Base-by-base conservation (phyloP, 805 yeast genomes). In the Saccharomycopsis sp. region DNA sequence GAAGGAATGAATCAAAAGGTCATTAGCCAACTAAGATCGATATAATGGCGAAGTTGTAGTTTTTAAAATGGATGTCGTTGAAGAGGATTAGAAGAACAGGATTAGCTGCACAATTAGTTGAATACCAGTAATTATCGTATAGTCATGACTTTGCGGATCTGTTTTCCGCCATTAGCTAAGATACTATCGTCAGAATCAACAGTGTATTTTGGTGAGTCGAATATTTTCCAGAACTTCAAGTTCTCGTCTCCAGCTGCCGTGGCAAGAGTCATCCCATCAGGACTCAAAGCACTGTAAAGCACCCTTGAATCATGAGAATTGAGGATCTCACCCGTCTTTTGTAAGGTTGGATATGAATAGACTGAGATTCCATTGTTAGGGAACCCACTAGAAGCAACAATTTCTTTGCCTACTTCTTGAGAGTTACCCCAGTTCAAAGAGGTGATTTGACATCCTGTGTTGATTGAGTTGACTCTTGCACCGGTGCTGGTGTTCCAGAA, bases 171-270 rank as follows among this genome's bases (percentile, higher is more conserved):
- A 41, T 73, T 68, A 19, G 70, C 67, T 38, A 73, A 64, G 2
- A 71, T 59, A 47, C 74, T 69, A 62, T 72, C 66, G 12, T 55
- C 56, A 3, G 47, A 54, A 44, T 64, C 62, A 23, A 64, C 65
- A 14, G 69, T 52, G 67, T 71, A 67, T 64, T 75, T 71, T 64
- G 72, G 69, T 63, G 71, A 56, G 66, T 93, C 97, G 71, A 91
- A 93, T 22, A 94, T 78, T 64, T 89, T 86, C 92, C 96, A 94
- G 73, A 94, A 94, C 73, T 94, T 93, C 68, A 94, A 78, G 72
- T 91, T 93, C 70, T 94, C 99, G 72, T 94, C 98, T 12, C 96
- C 96, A 1, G 97, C 96, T 52, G 92, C 91, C 0, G 99, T 94
- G 0, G 97, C 98, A 57, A 94, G 73, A 0, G 96, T 89, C 56